Evolutionary conservation across 768 basidiomycete genomes (phyloP).

Genomic region (Hygrophorus pudorinus): DNA sequence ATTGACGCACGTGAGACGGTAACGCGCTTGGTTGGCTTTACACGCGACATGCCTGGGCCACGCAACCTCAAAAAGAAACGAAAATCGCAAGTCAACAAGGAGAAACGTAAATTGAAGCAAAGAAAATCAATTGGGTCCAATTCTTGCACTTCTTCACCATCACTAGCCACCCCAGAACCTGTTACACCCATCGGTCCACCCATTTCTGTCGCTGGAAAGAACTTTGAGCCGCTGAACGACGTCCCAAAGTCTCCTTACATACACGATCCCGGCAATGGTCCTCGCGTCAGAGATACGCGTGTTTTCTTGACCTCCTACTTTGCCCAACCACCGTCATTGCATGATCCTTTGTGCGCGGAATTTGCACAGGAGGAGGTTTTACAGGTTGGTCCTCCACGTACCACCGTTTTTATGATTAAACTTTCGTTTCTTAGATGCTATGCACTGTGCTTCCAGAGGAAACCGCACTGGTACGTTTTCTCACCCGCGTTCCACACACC

Average conservation of each 20-base stretch:
- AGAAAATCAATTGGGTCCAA: constrained; percentile 8
- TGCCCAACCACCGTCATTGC: constrained; percentile 51
- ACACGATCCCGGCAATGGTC: constrained; percentile 70
- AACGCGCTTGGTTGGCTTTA: neutral
- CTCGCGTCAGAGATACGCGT: constrained; percentile 59
- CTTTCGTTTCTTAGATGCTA: constrained; percentile 54
- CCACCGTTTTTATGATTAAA: neutral
- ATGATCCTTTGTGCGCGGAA: constrained; percentile 63
- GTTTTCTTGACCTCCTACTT: constrained; percentile 62
- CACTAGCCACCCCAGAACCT: neutral
- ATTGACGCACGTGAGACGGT: constrained; percentile 2
- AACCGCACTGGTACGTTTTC: constrained; percentile 47
- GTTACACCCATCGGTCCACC: neutral
- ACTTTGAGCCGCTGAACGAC: constrained; percentile 6
- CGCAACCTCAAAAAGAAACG: constrained; percentile 41
- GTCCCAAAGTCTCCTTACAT: constrained; percentile 47
- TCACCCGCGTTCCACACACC: neutral
- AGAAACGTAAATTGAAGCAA: constrained; percentile 23
- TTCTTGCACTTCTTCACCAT: neutral
- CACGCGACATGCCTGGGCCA: constrained; percentile 47
- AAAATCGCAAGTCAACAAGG: constrained; percentile 16
- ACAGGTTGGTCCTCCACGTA: constrained; percentile 31
- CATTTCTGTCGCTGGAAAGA: neutral
- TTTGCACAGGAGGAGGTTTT: constrained; percentile 67
- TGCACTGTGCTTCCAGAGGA: constrained; percentile 61